Evolutionary conservation across 108 stramenopile species (phyloP).

Genomic region (Skeletonema tropicum): DNA sequence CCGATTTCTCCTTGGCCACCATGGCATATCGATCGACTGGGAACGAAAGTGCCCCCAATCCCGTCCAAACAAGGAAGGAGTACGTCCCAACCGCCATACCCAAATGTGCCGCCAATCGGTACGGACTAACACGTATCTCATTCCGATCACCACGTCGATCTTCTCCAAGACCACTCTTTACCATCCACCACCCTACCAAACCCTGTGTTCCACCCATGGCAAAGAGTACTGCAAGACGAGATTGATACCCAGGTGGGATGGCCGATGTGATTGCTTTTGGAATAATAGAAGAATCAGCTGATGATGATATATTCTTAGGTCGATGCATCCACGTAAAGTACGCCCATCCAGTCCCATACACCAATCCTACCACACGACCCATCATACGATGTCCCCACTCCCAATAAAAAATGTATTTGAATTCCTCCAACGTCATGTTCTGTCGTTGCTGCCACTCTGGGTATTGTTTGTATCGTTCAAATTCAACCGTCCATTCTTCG

Average conservation of each 20-base stretch:
- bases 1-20: constrained; percentile 2
- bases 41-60: constrained; percentile 77
- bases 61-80: constrained; percentile 93
- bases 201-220: constrained; percentile 98
- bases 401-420: constrained; percentile 98
- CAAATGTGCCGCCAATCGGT: constrained; percentile 95
- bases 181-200: constrained; percentile 99
- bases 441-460: constrained; percentile 96
- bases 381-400: constrained; percentile 99
- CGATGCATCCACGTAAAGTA: constrained; percentile 84
- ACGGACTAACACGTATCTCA: constrained; percentile 96
- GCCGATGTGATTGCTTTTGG: constrained; percentile 42
- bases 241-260: constrained; percentile 87
- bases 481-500: constrained; percentile 94
- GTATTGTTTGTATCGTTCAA: constrained; percentile 94
- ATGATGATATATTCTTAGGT: constrained; percentile 10
- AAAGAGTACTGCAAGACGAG: constrained; percentile 79
- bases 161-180: constrained; percentile 95
- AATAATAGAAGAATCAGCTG: neutral
- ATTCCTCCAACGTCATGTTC: constrained; percentile 97
- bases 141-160: constrained; percentile 82
- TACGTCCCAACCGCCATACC: constrained; percentile 96
- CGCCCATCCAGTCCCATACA: constrained; percentile 85
- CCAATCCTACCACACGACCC: constrained; percentile 91
- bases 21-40: constrained; percentile 50